Base-by-base conservation (phyloP, 495 filamentous ascomycete genomes). In the Pyrenula aspistea region DNA sequence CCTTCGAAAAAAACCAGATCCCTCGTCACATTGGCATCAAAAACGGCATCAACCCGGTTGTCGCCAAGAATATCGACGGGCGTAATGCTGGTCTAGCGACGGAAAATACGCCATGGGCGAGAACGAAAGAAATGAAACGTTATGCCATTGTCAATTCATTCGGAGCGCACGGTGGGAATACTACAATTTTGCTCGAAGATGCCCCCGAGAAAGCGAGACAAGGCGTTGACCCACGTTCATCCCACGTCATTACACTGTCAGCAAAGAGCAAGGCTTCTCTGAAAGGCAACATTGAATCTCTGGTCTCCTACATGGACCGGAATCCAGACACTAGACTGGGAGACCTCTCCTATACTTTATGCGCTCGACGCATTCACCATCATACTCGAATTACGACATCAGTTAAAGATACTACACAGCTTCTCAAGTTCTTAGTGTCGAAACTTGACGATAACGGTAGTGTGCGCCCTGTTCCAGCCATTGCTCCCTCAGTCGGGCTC, bases 401-500 rank as follows among this genome's bases (percentile, higher is more conserved):
- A 12, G 67, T 56, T 0, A 63, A 66, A 1, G 56, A 53, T 42
- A 36, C 50, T 21, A 23, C 10, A 21, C 57, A 66, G 2, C 42
- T 63, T 2, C 55, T 52, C 19, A 54, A 60, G 53, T 53, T 62
- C 25, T 52, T 62, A 12, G 42, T 25, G 12, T 57, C 60, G 12
- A 25, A 49, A 49, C 36, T 55, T 12, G 10, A 56, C 19, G 53
- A 55, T 11, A 20, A 59, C 25, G 62, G 62, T 25, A 52, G 47
- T n/a, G n/a, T 25, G 53, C 55, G 59, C 42, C 57, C 59, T 22
- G 25, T 55, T 25, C 53, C 50, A 47, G 56, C 53, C 36, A 54
- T 20, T 8, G 55, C 55, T 25, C 59, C 64, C 0, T 24, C 61
- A 12, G 71, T 85, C 4, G 79, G 78, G 0, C 85, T 89, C 59